These are phyloP conservation scores for Neurospora discreta DNA, from an alignment of 495 filamentous ascomycete genomes.

Conservation along the genomic window DNA sequence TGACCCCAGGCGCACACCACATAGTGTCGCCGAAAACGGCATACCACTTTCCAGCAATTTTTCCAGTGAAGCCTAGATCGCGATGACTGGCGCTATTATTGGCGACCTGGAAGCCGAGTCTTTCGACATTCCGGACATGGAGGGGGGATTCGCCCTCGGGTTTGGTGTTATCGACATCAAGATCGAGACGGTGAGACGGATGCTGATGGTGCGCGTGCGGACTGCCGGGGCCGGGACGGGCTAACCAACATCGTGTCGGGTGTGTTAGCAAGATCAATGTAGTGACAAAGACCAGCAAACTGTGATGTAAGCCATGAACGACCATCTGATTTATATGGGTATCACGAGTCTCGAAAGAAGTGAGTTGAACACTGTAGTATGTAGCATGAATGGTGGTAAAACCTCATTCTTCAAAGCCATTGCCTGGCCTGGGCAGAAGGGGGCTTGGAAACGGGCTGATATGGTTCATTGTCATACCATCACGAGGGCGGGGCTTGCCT, in stretches of 20 bases:
- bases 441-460: background rate
- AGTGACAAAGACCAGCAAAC: background rate
- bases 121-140: conserved; percentile 6
- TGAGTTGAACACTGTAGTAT: background rate
- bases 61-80: conserved; percentile 31
- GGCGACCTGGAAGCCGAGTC: conserved; percentile 24
- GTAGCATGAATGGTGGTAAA: background rate
- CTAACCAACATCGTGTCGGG: background rate
- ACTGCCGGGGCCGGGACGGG: background rate
- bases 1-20: conserved; percentile 23
- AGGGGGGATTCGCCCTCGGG: conserved; percentile 23
- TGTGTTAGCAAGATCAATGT: background rate
- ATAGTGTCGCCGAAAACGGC: conserved; percentile 27
- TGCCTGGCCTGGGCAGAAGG: background rate
- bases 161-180: conserved; percentile 21
- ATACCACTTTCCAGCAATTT: conserved; percentile 26
- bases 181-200: background rate
- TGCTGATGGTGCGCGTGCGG: background rate
- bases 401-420: background rate
- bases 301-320: background rate
- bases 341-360: background rate
- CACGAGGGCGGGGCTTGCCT: background rate
- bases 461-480: background rate
- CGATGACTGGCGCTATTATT: conserved; percentile 27
- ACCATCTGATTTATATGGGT: background rate